Percentiles rank a stretch among this genome's conserved stretches.
These are phyloP conservation scores for Suhomyces vadensis DNA, from an alignment of 805 yeast genomes.

Conservation along the genomic window DNA sequence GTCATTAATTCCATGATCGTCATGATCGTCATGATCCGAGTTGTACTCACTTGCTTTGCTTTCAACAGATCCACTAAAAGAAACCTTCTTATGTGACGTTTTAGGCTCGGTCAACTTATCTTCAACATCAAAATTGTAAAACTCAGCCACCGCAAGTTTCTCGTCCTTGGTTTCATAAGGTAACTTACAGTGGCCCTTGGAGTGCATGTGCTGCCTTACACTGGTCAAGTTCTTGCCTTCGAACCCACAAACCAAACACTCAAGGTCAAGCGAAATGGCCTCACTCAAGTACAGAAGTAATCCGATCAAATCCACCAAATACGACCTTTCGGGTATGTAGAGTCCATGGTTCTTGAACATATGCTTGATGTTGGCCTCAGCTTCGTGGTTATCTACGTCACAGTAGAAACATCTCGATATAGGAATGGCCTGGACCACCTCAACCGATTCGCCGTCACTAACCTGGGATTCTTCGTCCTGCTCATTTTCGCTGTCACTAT, in stretches of 20 bases:
- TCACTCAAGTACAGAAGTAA: constrained; percentile 40
- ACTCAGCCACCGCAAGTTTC: constrained; percentile 33
- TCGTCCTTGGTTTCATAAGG: constrained; percentile 48
- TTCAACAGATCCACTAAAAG: too few relatives aligned
- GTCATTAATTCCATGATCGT: constrained; percentile 18
- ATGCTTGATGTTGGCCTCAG: constrained; percentile 54
- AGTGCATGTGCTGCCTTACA: constrained; percentile 43
- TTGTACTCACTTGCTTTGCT: constrained; percentile 15
- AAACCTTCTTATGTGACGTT: background rate
- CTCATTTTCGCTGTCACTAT: constrained; percentile 30
- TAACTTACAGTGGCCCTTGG: constrained; percentile 48
- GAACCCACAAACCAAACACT: constrained; percentile 48
- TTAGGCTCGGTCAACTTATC: constrained; percentile 9
- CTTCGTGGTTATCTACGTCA: constrained; percentile 50
- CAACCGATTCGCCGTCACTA: constrained; percentile 26
- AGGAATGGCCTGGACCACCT: constrained; percentile 41
- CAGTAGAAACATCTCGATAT: constrained; percentile 57
- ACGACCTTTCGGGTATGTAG: constrained; percentile 46
- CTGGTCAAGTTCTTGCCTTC: constrained; percentile 42
- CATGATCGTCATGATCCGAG: constrained; percentile 15
- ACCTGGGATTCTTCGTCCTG: constrained; percentile 15
- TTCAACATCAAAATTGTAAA: constrained; percentile 36
- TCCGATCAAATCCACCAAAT: constrained; percentile 38
- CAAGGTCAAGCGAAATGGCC: constrained; percentile 39
- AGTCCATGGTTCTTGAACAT: constrained; percentile 48